Base-by-base conservation (phyloP, 208 protist species). In the Trichomonas gallinae region DNA sequence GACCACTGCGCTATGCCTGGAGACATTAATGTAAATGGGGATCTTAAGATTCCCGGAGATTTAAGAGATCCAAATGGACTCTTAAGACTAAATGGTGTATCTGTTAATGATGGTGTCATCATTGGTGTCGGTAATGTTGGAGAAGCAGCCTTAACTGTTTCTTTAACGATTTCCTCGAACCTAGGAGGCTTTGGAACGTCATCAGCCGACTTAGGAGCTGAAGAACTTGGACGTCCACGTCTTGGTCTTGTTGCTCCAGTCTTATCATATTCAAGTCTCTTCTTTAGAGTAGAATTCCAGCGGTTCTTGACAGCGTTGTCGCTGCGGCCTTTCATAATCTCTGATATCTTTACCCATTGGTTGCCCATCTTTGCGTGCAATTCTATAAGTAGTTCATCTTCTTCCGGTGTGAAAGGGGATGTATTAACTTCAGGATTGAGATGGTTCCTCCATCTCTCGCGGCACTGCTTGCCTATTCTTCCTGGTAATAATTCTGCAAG, bases 251-350 rank as follows among this genome's bases (percentile, higher is more conserved):
- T 42, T 51, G 36, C 26, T 38, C 87, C 87, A 10, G 87, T 58
- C 44, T 93, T 93, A 34, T 93, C 40, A 51, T 93, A 93, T 51
- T 93, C 87, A 9, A 93, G n/a, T 93, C 44, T 48, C 26, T 93
- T 93, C 44, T 93, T 93, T 46, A 97, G 58, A 11, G 97, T 97
- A 10, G 97, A 97, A 40, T 97, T 97, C 97, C 97, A 97, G 21
- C 97, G 93, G 58, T 97, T 97, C 51, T 97, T 97, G 10, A 97
- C 97, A n/a, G 97, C 82, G 58, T 97, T 97, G 96, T 97, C 97
- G n/a, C 96, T 97, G 23, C 97, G 96, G 10, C 97, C 97, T 34
- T 97, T 97, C 1, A 97, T 96, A 10, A 49, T 63, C 63, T 97
- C 97, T n/a, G 97, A 97, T 46, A 97, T 97, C 46, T 97, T 93